A percentile compares a stretch with the other conserved stretches of the same genome.
These are phyloP conservation scores for Dactylella cylindrospora DNA, from an alignment of 2,329 filamentous ascomycete genomes.

Conservation along the genomic window DNA sequence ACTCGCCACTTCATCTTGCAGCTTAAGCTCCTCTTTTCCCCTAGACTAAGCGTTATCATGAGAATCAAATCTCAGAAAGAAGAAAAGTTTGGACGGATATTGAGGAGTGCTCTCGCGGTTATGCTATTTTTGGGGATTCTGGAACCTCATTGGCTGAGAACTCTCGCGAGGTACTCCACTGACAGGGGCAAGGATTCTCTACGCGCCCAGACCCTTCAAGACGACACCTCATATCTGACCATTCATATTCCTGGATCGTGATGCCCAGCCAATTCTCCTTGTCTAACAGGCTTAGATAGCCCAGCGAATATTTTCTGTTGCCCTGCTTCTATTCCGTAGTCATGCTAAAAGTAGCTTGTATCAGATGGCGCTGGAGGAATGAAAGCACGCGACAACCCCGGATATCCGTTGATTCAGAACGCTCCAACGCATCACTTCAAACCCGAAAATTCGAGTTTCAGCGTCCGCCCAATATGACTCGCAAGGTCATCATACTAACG, in stretches of 20 bases:
- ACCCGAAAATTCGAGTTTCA: too few relatives aligned
- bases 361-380: constrained; percentile 41
- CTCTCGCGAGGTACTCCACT: constrained; percentile 39
- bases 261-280: constrained; percentile 14
- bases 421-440: too few relatives aligned
- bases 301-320: constrained; percentile 34
- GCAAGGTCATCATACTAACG: constrained; percentile 26
- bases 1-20: too few relatives aligned
- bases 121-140: constrained; percentile 42
- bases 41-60: too few relatives aligned
- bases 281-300: constrained; percentile 14
- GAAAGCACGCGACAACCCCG: constrained; percentile 21
- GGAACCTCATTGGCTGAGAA: constrained; percentile 22
- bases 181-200: constrained; percentile 25
- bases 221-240: constrained; percentile 21
- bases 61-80: too few relatives aligned
- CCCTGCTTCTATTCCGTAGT: constrained; percentile 31
- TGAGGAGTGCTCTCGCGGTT: too few relatives aligned
- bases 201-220: constrained; percentile 39
- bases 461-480: constrained; percentile 23
- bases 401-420: too few relatives aligned
- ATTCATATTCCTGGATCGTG: constrained; percentile 19
- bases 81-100: too few relatives aligned
- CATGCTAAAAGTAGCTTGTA: constrained; percentile 29
- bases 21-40: too few relatives aligned